phyloP scores from a whole-genome alignment of 1,284 basidiomycete species.

The Ceratobasidium sp. region DNA sequence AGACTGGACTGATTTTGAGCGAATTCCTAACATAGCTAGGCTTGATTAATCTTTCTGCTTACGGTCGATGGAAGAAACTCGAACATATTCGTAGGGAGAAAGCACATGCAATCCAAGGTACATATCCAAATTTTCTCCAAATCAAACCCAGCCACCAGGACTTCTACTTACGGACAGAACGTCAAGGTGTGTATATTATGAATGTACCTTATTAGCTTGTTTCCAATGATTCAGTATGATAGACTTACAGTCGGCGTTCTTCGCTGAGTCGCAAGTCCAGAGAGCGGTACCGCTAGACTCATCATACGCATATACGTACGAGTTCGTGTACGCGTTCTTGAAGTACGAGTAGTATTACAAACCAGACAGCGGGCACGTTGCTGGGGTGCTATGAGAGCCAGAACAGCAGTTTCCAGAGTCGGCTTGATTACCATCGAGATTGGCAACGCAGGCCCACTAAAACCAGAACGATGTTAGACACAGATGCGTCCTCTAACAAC shows the following conservation, averaged over 20 bases:
- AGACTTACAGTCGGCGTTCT: conserved; percentile 55
- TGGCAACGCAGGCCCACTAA: conserved; percentile 12
- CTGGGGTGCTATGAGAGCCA: conserved; percentile 38
- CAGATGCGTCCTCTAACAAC: too few species aligned
- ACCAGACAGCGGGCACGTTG: conserved; percentile 39
- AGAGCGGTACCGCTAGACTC: conserved; percentile 62
- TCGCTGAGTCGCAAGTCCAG: conserved; percentile 57
- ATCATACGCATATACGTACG: conserved; percentile 66
- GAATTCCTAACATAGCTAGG: too few species aligned
- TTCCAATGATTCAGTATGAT: neutral
- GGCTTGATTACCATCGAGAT: conserved; percentile 38
- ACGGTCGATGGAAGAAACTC: too few species aligned
- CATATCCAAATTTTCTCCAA: too few species aligned
- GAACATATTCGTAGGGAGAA: too few species aligned
- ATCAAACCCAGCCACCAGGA: too few species aligned
- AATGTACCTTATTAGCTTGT: conserved; percentile 40
- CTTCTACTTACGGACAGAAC: conserved; percentile 49
- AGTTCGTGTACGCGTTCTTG: conserved; percentile 59
- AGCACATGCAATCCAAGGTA: too few species aligned
- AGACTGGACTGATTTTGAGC: too few species aligned
- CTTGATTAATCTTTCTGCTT: too few species aligned
- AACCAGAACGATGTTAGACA: too few species aligned
- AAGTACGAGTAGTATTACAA: conserved; percentile 41
- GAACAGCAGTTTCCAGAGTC: conserved; percentile 42
- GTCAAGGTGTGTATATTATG: conserved; percentile 44